Base-by-base conservation (phyloP, 164 flowering plant genomes). In the Vitis rotundifolia region DNA sequence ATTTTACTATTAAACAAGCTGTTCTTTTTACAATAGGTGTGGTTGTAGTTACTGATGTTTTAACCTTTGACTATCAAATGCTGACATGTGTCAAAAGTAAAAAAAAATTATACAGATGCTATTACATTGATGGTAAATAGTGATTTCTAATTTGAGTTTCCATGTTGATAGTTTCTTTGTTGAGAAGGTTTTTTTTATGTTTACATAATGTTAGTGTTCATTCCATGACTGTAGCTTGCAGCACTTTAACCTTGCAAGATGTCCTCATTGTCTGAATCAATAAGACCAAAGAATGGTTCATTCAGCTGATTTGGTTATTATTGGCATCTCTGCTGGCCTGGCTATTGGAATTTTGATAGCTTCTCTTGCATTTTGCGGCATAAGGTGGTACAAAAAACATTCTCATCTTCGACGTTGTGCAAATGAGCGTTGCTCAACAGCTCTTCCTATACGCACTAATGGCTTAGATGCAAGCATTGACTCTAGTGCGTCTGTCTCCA, bases 321-420 rank as follows among this genome's bases (percentile, higher is more conserved):
- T 96, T 79, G 92, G 97, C 59, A 71, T 91, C 67, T 82, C 85
- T 15, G 88, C 79, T 65, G 98, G 99, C 61, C 75, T 92, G 72
- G 91, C 90, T 22, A 78, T 86, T 78, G 97, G 97, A 61, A 62
- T 93, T 70, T 76, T 88, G 68, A 64, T 87, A 72, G 95, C 98
- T 69, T 59, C 54, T 16, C 81, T 92, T 63, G 73, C 82, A 53
- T 92, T 82, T 72, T 79, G 79, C 61, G 88, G 78, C 71, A 59
- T 88, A 73, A 69, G 85, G 72, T 91, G 93, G 94, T 91, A 85
- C 75, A 91, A 77, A 66, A 87, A 75, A 71, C 89, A 77, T 60
- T 76, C 83, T 67, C 71, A 72, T 72, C 82, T 68, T 70, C 78
- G 59, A 59, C 78, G 50, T 11, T 48, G 68, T 72, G 57, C 76